Conservation (phyloP, 2,329 filamentous ascomycete genomes). For the Incumbomyces lentus region DNA sequence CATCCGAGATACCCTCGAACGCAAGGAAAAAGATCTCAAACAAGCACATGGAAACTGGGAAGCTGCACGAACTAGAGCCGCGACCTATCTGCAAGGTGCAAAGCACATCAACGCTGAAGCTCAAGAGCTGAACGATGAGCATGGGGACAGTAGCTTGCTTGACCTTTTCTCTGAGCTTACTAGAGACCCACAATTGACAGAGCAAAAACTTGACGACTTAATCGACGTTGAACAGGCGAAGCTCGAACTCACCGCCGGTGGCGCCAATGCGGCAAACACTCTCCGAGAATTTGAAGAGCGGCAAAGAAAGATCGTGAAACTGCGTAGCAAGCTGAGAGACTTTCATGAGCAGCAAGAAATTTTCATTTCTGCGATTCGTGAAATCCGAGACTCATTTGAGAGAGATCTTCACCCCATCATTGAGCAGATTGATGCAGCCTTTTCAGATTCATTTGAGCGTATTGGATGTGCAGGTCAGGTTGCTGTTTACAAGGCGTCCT, state of each 20-base stretch:
- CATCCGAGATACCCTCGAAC: slow-evolving; percentile 41
- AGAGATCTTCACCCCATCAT: slow-evolving; percentile 70
- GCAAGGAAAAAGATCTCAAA: slow-evolving; percentile 32
- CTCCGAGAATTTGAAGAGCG: slow-evolving; percentile 67
- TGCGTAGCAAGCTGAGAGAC: slow-evolving; percentile 29
- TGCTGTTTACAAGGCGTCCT: slow-evolving; percentile 59
- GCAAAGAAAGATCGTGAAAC: slow-evolving; percentile 55
- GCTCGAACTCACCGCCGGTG: slow-evolving; percentile 58
- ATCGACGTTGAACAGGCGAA: slow-evolving; percentile 64
- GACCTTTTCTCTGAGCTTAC: slow-evolving; percentile 17
- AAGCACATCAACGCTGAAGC: slow-evolving; percentile 23
- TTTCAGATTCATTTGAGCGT: slow-evolving; percentile 84
- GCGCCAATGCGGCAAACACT: slow-evolving; percentile 58
- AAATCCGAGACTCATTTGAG: slow-evolving; percentile 68
- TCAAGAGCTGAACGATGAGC: slow-evolving; percentile 19
- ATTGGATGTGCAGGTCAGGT: slow-evolving; percentile 94
- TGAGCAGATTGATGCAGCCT: slow-evolving; percentile 74
- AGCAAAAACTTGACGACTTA: slow-evolving; percentile 59
- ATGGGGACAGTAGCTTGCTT: slow-evolving; percentile 10
- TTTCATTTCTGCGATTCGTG: slow-evolving; percentile 49
- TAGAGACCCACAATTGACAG: slow-evolving; percentile 40
- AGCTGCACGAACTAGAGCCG: slow-evolving; percentile 15
- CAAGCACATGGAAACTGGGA: slow-evolving; percentile 21
- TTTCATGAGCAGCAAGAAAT: slow-evolving; percentile 38
- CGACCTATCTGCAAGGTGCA: slow-evolving; percentile 10